A percentile compares a stretch with the other conserved stretches of the same genome.
Evolutionary conservation across 768 basidiomycete genomes (phyloP).

Genomic region (Boletus pseudopeckii): DNA sequence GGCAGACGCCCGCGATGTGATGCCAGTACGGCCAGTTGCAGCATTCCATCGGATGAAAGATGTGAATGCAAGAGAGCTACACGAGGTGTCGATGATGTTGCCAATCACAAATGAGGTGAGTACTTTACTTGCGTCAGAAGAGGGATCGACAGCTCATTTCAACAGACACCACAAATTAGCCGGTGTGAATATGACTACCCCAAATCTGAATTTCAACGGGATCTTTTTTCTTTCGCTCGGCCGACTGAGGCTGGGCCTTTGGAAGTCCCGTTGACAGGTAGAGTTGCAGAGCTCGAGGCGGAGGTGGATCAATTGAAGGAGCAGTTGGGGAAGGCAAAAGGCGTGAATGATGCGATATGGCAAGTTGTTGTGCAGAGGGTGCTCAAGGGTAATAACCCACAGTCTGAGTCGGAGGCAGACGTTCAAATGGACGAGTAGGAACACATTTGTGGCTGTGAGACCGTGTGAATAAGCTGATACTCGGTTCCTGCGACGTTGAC

Average conservation of each 20-base stretch:
- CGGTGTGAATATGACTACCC: conserved; percentile 39
- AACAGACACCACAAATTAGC: conserved; percentile 17
- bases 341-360: conserved; percentile 96
- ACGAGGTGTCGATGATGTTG: conserved; percentile 66
- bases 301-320: conserved; percentile 65
- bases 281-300: conserved; percentile 64
- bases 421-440: conserved; percentile 16
- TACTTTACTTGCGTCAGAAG: not conserved
- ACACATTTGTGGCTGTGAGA: conserved; percentile 17
- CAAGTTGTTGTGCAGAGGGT: conserved; percentile 71
- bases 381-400: conserved; percentile 27
- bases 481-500: not conserved
- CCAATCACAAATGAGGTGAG: conserved; percentile 45
- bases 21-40: conserved; percentile 62
- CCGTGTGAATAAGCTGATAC: conserved; percentile 15
- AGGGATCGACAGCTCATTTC: not conserved
- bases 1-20: conserved; percentile 47
- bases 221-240: conserved; percentile 64
- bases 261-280: conserved; percentile 45
- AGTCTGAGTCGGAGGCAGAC: not conserved
- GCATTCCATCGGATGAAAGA: conserved; percentile 77
- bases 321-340: conserved; percentile 79
- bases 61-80: conserved; percentile 58
- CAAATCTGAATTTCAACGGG: conserved; percentile 54
- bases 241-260: conserved; percentile 32